These are phyloP conservation scores for Metroxylon sagu DNA, from an alignment of 176 grass and related monocot species.

Conservation along the genomic window DNA sequence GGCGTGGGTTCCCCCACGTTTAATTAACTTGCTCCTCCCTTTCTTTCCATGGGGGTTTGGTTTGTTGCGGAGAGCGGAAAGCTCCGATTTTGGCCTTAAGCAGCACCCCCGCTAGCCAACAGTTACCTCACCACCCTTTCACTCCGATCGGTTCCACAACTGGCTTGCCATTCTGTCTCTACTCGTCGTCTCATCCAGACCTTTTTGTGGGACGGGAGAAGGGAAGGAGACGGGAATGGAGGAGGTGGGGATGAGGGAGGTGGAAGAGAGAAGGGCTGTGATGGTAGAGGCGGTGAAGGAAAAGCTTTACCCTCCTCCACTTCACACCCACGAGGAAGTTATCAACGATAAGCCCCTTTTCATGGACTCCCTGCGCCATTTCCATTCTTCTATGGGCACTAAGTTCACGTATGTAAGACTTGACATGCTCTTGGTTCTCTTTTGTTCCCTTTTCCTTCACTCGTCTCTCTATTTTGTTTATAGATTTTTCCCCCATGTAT, in stretches of 20 bases:
- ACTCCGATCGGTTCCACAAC: neutral
- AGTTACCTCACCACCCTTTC: neutral
- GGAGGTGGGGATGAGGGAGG: neutral
- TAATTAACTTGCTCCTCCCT: neutral
- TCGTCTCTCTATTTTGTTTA: neutral
- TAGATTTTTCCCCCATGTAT: too few relatives aligned
- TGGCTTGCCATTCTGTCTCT: neutral
- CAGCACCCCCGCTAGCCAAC: too few relatives aligned
- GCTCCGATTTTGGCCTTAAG: too few relatives aligned
- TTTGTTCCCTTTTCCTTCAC: neutral
- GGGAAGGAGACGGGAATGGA: neutral
- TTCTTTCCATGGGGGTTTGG: too few relatives aligned
- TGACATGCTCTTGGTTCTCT: too few relatives aligned
- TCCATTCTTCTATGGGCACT: conserved; percentile 35
- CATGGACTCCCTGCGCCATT: conserved; percentile 37
- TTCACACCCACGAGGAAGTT: conserved; percentile 28
- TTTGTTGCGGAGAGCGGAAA: too few relatives aligned
- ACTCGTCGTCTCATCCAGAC: neutral
- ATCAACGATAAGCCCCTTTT: conserved; percentile 20
- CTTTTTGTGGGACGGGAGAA: conserved; percentile 11
- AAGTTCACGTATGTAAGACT: conserved; percentile 32
- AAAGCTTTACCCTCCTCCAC: conserved; percentile 31
- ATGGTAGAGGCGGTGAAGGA: neutral
- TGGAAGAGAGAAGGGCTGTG: neutral
- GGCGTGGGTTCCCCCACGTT: neutral